A percentile compares a stretch with the other conserved stretches of the same genome.
Conservation (phyloP, 2,329 filamentous ascomycete species). For the Aspergillus sp. region DNA sequence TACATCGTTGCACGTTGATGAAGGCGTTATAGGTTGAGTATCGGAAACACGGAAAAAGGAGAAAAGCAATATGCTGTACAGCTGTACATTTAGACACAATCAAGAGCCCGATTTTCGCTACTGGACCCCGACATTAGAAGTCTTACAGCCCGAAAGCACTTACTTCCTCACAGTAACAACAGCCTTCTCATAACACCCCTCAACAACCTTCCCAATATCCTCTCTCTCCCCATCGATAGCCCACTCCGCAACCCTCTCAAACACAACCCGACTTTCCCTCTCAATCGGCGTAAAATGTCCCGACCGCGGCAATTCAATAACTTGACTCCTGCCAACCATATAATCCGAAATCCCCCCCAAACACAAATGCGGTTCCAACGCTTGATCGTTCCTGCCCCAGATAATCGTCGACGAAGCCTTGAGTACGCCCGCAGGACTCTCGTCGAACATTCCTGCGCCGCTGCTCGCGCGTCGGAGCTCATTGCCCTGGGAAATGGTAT, state of each 20-base stretch:
- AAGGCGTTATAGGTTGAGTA: too few species aligned
- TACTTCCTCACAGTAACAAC: slow-evolving; percentile 27
- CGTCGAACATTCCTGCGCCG: slow-evolving; percentile 39
- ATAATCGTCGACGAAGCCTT: slow-evolving; percentile 49
- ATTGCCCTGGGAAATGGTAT: slow-evolving; percentile 33
- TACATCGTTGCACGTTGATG: too few species aligned
- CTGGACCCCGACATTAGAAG: neutral
- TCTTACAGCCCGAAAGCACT: neutral
- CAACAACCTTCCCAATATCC: slow-evolving; percentile 25
- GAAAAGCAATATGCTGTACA: too few species aligned
- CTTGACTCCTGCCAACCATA: slow-evolving; percentile 44
- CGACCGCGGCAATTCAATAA: slow-evolving; percentile 43
- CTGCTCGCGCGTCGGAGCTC: slow-evolving; percentile 27
- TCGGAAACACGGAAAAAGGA: too few species aligned
- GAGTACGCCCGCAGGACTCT: slow-evolving; percentile 40
- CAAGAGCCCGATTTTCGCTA: too few species aligned
- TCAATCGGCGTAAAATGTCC: slow-evolving; percentile 52
- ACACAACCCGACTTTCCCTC: slow-evolving; percentile 33
- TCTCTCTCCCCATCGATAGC: slow-evolving; percentile 30
- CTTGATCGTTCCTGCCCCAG: slow-evolving; percentile 48
- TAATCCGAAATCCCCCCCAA: slow-evolving; percentile 50
- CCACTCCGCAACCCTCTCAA: slow-evolving; percentile 38
- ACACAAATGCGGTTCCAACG: slow-evolving; percentile 44
- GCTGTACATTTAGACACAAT: too few species aligned
- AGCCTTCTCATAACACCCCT: slow-evolving; percentile 27